Conservation (phyloP, 495 filamentous ascomycete species). For the Penicillium cinerascens region DNA sequence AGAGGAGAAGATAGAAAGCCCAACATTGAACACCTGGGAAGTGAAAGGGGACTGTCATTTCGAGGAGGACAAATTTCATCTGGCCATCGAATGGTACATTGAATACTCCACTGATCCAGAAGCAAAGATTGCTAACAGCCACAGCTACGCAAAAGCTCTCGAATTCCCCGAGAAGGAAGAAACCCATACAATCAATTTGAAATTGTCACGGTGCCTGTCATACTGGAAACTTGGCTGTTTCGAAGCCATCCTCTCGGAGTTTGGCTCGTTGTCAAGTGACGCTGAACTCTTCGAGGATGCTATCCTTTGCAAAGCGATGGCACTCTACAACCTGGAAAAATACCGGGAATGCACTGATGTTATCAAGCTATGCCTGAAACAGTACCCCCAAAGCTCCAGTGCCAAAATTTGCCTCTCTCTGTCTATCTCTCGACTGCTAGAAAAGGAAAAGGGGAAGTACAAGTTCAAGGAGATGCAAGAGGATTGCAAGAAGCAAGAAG, state of each 20-base stretch:
- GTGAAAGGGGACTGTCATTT: conserved; percentile 33
- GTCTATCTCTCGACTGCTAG: conserved; percentile 10
- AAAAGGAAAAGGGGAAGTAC: conserved; percentile 31
- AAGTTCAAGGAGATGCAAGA: conserved; percentile 37
- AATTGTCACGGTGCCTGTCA: conserved; percentile 40
- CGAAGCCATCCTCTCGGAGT: no score
- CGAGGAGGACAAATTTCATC: conserved; percentile 14
- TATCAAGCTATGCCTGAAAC: neutral
- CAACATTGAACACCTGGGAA: conserved; percentile 19
- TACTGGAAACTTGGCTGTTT: conserved; percentile 24
- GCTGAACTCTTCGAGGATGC: conserved; percentile 37
- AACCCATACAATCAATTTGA: conserved; percentile 27
- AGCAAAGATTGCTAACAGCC: neutral
- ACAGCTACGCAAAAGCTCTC: conserved; percentile 29
- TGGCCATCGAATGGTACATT: conserved; percentile 23
- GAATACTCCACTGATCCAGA: neutral
- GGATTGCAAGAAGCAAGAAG: conserved; percentile 28
- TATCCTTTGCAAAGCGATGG: conserved; percentile 39
- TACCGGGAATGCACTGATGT: conserved; percentile 27
- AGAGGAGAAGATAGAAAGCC: neutral
- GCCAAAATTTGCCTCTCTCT: conserved; percentile 7
- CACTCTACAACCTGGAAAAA: conserved; percentile 38
- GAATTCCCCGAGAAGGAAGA: conserved; percentile 13
- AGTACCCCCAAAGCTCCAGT: conserved; percentile 24
- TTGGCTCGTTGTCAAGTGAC: no score